Evolutionary conservation across 208 protist species (phyloP).

Genomic region (Phytomonas serpens): DNA sequence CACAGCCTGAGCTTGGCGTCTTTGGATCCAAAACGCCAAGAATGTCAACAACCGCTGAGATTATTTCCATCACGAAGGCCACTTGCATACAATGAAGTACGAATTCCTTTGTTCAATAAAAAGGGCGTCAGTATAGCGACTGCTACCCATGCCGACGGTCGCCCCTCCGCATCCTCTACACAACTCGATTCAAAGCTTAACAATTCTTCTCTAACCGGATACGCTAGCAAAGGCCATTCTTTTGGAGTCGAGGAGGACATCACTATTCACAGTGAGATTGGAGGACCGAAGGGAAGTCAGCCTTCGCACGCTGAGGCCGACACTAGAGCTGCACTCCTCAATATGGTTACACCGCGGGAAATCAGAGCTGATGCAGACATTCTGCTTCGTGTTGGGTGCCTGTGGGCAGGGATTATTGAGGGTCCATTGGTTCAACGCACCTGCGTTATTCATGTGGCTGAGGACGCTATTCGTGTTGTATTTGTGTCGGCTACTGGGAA

Average conservation of each 20-base stretch:
- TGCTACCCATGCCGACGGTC: not conserved
- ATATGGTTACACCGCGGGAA: not conserved
- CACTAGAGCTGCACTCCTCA: not conserved
- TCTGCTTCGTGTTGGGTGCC: constrained; percentile 31
- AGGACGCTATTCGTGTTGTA: constrained; percentile 51
- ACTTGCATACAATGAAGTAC: not conserved
- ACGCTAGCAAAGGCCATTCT: not conserved
- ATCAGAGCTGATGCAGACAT: constrained; percentile 9
- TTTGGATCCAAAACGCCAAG: not conserved
- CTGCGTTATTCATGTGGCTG: constrained; percentile 33
- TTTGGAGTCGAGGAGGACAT: not conserved
- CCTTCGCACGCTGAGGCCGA: not conserved
- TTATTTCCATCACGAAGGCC: not conserved
- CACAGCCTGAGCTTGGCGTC: not conserved
- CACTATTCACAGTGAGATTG: not conserved
- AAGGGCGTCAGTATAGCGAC: not conserved
- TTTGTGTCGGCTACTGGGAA: constrained; percentile 54
- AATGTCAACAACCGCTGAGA: not conserved
- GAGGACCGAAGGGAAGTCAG: not conserved
- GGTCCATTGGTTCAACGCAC: constrained; percentile 52
- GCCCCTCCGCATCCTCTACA: not conserved
- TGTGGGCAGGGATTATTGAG: constrained; percentile 31
- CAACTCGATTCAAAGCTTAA: not conserved
- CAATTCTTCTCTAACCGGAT: not conserved
- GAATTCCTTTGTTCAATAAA: not conserved